Conservation (phyloP, 2,329 filamentous ascomycete genomes). For the Fusarium decemcellulare region DNA sequence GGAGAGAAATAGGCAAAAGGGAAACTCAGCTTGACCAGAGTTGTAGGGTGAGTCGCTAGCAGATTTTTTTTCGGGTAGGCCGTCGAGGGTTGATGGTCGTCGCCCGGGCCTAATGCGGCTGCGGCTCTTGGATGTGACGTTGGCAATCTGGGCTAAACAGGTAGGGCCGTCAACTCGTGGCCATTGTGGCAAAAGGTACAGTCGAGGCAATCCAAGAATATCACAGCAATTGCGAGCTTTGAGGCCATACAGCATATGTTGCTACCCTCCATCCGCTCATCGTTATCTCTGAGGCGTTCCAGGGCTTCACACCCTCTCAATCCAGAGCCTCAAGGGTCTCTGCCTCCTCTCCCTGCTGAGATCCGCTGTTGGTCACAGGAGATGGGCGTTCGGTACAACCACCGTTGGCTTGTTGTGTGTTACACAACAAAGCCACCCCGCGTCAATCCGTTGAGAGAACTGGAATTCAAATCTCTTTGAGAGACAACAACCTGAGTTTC, state of each 20-base stretch:
- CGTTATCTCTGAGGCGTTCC: slow-evolving; percentile 31
- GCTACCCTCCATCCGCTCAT: slow-evolving; percentile 30
- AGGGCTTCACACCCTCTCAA: slow-evolving; percentile 30
- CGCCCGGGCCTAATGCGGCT: slow-evolving; percentile 6
- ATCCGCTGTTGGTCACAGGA: slow-evolving; percentile 35
- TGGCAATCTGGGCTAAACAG: background rate
- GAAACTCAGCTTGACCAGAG: slow-evolving; percentile 15
- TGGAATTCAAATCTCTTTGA: slow-evolving; percentile 12
- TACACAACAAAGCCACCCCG: slow-evolving; percentile 22
- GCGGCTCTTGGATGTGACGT: slow-evolving; percentile 15
- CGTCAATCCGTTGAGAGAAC: slow-evolving; percentile 21
- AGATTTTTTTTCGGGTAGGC: background rate
- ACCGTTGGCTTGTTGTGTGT: slow-evolving; percentile 28
- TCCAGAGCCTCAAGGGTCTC: slow-evolving; percentile 36
- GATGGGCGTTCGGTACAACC: slow-evolving; percentile 24
- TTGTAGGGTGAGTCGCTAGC: slow-evolving; percentile 10
- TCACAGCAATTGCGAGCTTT: background rate
- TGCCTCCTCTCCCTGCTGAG: slow-evolving; percentile 9
- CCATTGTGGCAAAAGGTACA: slow-evolving; percentile 17
- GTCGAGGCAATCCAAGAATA: slow-evolving; percentile 20
- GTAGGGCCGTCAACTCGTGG: slow-evolving; percentile 22
- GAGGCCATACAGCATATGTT: slow-evolving; percentile 7
- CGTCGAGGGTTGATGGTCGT: background rate
- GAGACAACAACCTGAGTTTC: background rate
- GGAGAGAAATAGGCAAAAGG: background rate